Evolutionary conservation across 768 basidiomycete genomes (phyloP).

Genomic region (Lyophyllum semitale): DNA sequence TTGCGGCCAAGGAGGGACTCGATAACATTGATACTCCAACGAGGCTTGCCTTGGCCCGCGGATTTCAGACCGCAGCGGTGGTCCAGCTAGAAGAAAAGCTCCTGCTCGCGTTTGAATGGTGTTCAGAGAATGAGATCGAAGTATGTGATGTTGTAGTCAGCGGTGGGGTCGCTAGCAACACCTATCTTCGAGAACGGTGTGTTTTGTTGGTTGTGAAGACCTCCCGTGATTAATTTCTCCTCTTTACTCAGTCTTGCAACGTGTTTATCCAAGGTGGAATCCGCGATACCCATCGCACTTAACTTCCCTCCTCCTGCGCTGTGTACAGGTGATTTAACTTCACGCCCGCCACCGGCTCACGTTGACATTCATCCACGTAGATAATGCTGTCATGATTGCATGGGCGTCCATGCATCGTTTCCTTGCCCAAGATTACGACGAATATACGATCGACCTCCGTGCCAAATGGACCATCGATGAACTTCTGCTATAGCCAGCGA

Average conservation of each 20-base stretch:
- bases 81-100: slow-evolving; percentile 79
- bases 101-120: slow-evolving; percentile 48
- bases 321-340: slow-evolving; percentile 68
- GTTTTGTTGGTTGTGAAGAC: slow-evolving; percentile 10
- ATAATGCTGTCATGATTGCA: slow-evolving; percentile 97
- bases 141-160: slow-evolving; percentile 75
- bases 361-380: slow-evolving; percentile 37
- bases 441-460: slow-evolving; percentile 59
- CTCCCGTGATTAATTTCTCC: neutral
- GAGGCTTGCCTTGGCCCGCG: slow-evolving; percentile 57
- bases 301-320: slow-evolving; percentile 76
- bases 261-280: slow-evolving; percentile 25
- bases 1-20: slow-evolving; percentile 46
- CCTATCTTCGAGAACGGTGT: slow-evolving; percentile 65
- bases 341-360: neutral
- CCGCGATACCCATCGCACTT: slow-evolving; percentile 38
- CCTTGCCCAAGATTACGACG: slow-evolving; percentile 57
- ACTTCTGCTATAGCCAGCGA: slow-evolving; percentile 5
- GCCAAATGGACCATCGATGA: slow-evolving; percentile 85
- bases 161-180: slow-evolving; percentile 93
- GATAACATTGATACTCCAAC: slow-evolving; percentile 38
- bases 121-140: slow-evolving; percentile 38
- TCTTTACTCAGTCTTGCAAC: slow-evolving; percentile 27
- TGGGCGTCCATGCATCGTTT: slow-evolving; percentile 90
- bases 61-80: slow-evolving; percentile 74